phyloP scores from a whole-genome alignment of 148 eudicot genomes.

The Nepenthes gracilis region DNA sequence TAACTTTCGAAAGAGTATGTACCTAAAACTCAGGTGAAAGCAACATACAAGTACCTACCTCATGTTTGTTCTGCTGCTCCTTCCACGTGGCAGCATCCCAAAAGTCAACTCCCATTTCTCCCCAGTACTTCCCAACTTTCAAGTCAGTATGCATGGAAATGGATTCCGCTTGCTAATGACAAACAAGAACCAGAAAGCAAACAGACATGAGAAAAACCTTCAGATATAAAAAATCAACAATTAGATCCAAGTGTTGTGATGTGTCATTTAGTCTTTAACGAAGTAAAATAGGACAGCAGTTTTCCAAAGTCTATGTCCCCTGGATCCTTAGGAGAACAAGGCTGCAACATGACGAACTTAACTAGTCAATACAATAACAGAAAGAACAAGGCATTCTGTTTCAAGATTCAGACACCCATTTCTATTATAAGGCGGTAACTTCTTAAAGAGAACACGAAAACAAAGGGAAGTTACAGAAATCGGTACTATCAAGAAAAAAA shows the following conservation, averaged over 20 bases:
- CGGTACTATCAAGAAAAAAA: no score
- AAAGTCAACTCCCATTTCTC: slow-evolving; percentile 74
- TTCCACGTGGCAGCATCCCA: slow-evolving; percentile 81
- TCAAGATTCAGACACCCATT: background rate
- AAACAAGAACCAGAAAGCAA: slow-evolving; percentile 2
- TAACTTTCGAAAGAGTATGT: background rate
- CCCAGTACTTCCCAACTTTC: slow-evolving; percentile 83
- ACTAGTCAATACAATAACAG: no score
- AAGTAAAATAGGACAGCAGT: no score
- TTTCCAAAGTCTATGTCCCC: no score
- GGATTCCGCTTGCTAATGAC: slow-evolving; percentile 62
- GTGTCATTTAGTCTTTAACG: no score
- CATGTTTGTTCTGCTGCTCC: slow-evolving; percentile 37
- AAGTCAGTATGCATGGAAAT: slow-evolving; percentile 52
- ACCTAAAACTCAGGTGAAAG: background rate
- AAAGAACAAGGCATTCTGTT: no score
- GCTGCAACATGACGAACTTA: no score
- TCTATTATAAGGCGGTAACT: no score
- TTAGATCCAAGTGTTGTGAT: background rate
- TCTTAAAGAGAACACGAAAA: no score
- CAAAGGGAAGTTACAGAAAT: no score
- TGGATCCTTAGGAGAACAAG: no score
- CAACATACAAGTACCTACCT: slow-evolving; percentile 26
- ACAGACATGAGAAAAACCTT: background rate
- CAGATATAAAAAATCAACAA: slow-evolving; percentile 3